Base-by-base conservation (phyloP, 1,284 basidiomycete genomes). In the Cryptococcus floricola region DNA sequence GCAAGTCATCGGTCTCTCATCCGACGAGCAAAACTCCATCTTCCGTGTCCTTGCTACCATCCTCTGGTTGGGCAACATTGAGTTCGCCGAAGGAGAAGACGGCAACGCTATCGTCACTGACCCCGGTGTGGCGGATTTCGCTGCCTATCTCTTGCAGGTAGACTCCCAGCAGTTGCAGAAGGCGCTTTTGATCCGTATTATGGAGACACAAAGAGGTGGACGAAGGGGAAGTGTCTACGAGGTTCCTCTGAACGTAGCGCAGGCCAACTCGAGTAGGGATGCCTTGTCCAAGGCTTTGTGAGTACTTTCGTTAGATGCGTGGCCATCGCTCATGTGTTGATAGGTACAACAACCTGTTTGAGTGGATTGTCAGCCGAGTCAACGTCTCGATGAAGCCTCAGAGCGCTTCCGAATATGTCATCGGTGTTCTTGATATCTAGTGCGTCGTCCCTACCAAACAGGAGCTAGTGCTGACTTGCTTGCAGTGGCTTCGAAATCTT, bases 341-440 rank as follows among this genome's bases (percentile, higher is more conserved):
- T 14, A 72, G 70, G 31, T 98, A 98, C 79, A 98, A 96, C 80
- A 98, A 98, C 76, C 80, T 98, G 19, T 99, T 99, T 75, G 95
- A 99, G 71, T 99, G 96, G 96, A 98, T 99, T 67, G 96, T 99
- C 38, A 89, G 90, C 23, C 86, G 93, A 57, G 85, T 99, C 73
- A 99, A 99, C 73, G 79, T 90, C 23, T 97, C 94, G 5, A 96
- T 99, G 92, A 94, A 93, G 71, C 84, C 93, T 16, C 84, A 89
- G 41, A 77, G 81, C 48, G 78, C 85, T 9, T 81, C 85, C 45
- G 81, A 87, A n/a, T 91, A 93, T 60, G 82, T 98, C 54, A 91
- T 99, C 61, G 96, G 96, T 52, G 97, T 99, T 60, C 80, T 99
- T 71, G 95, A 98, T 80, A 98, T 98, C 66, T 96, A 95, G 77